Percentiles rank a stretch among this genome's conserved stretches.
phyloP scores from a whole-genome alignment of 352 stramenopile genomes.

The Halophytophthora polymorphica region DNA sequence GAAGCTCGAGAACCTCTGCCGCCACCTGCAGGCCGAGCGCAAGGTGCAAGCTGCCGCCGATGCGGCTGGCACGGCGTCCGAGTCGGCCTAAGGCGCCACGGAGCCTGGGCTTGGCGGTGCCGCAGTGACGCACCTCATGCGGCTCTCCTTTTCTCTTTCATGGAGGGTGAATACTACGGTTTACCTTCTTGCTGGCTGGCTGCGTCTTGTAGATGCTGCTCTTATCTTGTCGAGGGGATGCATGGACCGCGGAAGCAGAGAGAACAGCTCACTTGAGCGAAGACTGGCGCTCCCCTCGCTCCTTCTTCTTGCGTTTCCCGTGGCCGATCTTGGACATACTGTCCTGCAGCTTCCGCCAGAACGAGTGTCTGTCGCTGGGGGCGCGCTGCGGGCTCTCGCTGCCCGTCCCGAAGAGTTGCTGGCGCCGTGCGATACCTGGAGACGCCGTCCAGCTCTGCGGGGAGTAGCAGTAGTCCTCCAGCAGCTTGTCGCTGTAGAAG shows the following conservation, averaged over 20 bases:
- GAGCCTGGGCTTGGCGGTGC: background rate
- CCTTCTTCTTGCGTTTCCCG: constrained; percentile 53
- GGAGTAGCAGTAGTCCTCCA: constrained; percentile 82
- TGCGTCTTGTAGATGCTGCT: no score
- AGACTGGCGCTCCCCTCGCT: constrained; percentile 13
- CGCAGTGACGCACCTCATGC: no score
- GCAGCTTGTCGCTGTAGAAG: constrained; percentile 76
- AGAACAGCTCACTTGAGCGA: no score
- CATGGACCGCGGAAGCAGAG: no score
- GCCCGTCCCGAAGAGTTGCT: constrained; percentile 71
- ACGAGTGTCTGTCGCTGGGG: constrained; percentile 40
- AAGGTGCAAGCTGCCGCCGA: constrained; percentile 32
- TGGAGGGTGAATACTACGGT: no score
- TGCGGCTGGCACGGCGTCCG: constrained; percentile 8
- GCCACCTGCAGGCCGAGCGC: constrained; percentile 76
- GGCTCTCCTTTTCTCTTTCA: no score
- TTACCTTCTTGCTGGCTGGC: no score
- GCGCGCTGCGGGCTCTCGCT: constrained; percentile 45
- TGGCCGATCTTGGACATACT: constrained; percentile 64
- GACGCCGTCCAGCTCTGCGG: constrained; percentile 84
- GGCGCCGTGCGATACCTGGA: constrained; percentile 56
- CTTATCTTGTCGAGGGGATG: no score
- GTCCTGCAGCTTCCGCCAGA: constrained; percentile 75
- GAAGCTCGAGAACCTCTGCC: constrained; percentile 80
- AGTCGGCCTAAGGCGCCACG: constrained; percentile 14